phyloP scores from a whole-genome alignment of 345 rosid genomes.

The Citrus unshiu region DNA sequence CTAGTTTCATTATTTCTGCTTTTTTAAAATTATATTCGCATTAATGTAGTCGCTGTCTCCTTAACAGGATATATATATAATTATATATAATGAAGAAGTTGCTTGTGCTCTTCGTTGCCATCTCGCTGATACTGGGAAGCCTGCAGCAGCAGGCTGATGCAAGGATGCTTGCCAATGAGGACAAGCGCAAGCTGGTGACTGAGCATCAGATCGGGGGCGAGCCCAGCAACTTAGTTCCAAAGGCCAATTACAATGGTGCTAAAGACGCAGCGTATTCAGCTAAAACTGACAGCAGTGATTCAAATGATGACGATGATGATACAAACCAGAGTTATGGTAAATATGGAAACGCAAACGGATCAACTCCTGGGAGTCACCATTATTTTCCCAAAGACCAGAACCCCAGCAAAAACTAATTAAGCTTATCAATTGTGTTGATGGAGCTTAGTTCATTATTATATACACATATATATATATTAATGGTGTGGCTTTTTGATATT shows the following conservation, averaged over 20 bases:
- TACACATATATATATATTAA: background rate
- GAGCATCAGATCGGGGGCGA: background rate
- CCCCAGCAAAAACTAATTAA: background rate
- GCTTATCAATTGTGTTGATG: background rate
- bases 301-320: background rate
- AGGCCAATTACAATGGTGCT: background rate
- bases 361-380: background rate
- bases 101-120: background rate
- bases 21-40: too few species aligned
- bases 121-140: background rate
- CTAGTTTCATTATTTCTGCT: background rate
- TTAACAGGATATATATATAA: too few species aligned
- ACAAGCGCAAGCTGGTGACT: background rate
- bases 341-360: background rate
- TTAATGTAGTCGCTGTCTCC: background rate
- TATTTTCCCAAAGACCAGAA: background rate
- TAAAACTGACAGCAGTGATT: background rate
- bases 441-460: background rate
- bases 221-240: background rate
- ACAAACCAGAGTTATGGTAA: background rate
- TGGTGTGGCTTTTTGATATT: background rate
- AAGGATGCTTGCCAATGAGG: background rate
- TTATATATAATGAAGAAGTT: background rate
- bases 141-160: slow-evolving; percentile 5
- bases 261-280: background rate